A percentile compares a stretch with the other conserved stretches of the same genome.
These are phyloP conservation scores for Phlegmacium glaucopus DNA, from an alignment of 768 basidiomycete genomes.

Conservation along the genomic window DNA sequence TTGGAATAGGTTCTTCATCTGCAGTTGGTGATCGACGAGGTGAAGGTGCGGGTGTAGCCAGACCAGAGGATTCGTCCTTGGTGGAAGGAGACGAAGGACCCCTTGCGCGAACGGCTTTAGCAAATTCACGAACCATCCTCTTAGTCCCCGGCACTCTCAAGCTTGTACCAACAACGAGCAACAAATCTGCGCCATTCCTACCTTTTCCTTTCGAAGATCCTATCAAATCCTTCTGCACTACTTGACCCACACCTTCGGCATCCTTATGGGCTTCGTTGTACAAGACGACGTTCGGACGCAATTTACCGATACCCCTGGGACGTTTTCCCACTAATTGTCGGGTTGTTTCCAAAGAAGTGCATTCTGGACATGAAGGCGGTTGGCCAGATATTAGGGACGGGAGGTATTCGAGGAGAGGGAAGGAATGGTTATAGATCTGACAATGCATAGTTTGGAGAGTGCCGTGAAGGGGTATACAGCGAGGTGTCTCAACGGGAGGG, in stretches of 20 bases:
- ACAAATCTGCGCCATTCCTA: constrained; percentile 71
- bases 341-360: constrained; percentile 62
- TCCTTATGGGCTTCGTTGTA: constrained; percentile 89
- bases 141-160: constrained; percentile 89
- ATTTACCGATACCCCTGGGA: constrained; percentile 70
- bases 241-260: constrained; percentile 82
- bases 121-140: constrained; percentile 84
- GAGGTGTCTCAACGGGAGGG: constrained; percentile 58
- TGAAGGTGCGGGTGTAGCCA: constrained; percentile 45
- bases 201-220: constrained; percentile 67
- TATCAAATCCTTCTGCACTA: constrained; percentile 77
- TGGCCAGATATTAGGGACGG: constrained; percentile 56
- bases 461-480: constrained; percentile 89
- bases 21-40: constrained; percentile 38
- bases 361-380: constrained; percentile 78
- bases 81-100: constrained; percentile 33
- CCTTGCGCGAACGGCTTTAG: constrained; percentile 67
- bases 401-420: constrained; percentile 61
- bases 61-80: constrained; percentile 23
- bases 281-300: constrained; percentile 85
- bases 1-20: constrained; percentile 45
- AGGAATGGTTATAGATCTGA: constrained; percentile 72
- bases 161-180: constrained; percentile 90
- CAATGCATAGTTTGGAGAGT: constrained; percentile 79
- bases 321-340: constrained; percentile 77